A percentile compares a stretch with the other conserved stretches of the same genome.
phyloP scores from a whole-genome alignment of 495 filamentous ascomycete species.

The Staphylotrichum tortipilum region DNA sequence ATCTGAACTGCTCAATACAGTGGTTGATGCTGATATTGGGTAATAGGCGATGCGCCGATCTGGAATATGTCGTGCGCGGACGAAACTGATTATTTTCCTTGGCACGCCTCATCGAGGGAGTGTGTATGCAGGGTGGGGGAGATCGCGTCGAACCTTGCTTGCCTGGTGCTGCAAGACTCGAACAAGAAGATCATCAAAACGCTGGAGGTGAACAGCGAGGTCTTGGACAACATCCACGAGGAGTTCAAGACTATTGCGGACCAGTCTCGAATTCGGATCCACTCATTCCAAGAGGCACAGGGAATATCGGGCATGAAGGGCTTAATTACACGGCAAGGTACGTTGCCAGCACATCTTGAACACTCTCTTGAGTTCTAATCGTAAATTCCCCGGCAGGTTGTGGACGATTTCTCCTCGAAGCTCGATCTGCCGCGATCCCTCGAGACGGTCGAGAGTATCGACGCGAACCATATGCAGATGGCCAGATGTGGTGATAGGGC shows the following conservation, averaged over 20 bases:
- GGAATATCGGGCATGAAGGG: conserved; percentile 33
- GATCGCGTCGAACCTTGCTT: conserved; percentile 21
- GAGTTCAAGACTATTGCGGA: conserved; percentile 23
- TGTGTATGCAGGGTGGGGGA: conserved; percentile 23
- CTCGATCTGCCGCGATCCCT: conserved; percentile 20
- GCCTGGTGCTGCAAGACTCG: conserved; percentile 16
- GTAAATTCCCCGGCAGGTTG: conserved; percentile 14
- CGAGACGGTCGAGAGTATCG: conserved; percentile 32
- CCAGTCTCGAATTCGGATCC: conserved; percentile 23
- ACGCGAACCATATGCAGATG: conserved; percentile 33
- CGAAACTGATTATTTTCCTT: conserved; percentile 32
- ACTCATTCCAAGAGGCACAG: conserved; percentile 36
- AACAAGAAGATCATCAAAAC: conserved; percentile 21
- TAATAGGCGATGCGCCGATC: conserved; percentile 26
- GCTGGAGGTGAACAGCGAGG: conserved; percentile 29
- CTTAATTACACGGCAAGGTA: conserved; percentile 28
- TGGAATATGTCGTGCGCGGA: conserved; percentile 17
- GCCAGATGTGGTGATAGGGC: conserved; percentile 21
- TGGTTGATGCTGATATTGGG: neutral
- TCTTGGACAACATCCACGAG: conserved; percentile 31
- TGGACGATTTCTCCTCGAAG: conserved; percentile 30
- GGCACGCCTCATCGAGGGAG: conserved; percentile 37
- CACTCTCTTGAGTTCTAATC: neutral
- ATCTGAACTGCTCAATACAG: neutral
- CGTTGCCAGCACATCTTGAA: neutral